phyloP scores from a whole-genome alignment of 2,329 filamentous ascomycete species.

The Graphiopsis chlorocephala region DNA sequence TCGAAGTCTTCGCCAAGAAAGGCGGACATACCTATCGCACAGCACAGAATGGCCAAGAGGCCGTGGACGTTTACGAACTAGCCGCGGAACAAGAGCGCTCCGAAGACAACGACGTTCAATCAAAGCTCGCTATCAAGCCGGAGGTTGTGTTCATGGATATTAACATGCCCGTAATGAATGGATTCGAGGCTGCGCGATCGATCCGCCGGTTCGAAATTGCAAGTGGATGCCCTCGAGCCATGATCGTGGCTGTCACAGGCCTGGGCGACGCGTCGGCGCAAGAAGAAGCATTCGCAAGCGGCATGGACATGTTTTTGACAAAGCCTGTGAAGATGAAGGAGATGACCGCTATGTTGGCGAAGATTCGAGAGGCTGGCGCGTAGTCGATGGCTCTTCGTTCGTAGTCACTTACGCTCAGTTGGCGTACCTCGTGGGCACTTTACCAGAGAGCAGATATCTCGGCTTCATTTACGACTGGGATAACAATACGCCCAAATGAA shows the following conservation, averaged over 20 bases:
- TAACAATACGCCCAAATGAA: no score
- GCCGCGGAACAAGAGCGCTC: background rate
- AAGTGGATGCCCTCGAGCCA: constrained; percentile 18
- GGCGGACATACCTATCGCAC: constrained; percentile 42
- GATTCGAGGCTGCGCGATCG: constrained; percentile 34
- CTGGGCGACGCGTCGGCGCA: constrained; percentile 21
- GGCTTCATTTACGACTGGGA: no score
- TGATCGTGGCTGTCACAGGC: constrained; percentile 27
- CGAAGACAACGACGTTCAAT: background rate
- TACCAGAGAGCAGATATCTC: no score
- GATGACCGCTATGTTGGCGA: constrained; percentile 25
- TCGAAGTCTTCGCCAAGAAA: constrained; percentile 32
- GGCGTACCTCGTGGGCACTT: background rate
- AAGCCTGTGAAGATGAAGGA: constrained; percentile 39
- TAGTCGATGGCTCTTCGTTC: background rate
- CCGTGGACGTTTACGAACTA: constrained; percentile 44
- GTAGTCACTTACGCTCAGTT: background rate
- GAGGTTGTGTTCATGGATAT: constrained; percentile 51
- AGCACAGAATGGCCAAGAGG: constrained; percentile 49
- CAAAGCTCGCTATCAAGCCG: background rate
- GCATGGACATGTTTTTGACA: constrained; percentile 33
- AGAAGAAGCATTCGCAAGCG: constrained; percentile 28
- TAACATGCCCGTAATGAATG: constrained; percentile 34
- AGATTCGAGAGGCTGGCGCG: background rate
- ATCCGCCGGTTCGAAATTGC: constrained; percentile 33